Evolutionary conservation across 805 yeast species (phyloP).

Genomic region (Jamesozyma piceae): DNA sequence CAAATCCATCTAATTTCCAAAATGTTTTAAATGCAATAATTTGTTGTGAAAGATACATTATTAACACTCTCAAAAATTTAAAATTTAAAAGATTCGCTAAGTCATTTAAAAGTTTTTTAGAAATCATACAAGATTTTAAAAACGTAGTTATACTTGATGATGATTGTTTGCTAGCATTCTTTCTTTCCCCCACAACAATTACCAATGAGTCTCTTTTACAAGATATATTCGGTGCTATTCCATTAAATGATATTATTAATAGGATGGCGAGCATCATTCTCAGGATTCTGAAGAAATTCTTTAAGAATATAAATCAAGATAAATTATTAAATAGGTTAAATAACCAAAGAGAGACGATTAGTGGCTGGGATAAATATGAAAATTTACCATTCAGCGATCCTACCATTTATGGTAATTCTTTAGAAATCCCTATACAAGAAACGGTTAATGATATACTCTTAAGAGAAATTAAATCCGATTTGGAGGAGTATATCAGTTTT

Average conservation of each 20-base stretch:
- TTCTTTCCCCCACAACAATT: conserved; percentile 6
- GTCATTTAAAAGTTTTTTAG: conserved; percentile 3
- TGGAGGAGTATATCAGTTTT: conserved; percentile 10
- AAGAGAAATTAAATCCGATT: conserved; percentile 8
- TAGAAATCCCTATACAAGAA: not conserved
- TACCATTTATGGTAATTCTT: not conserved
- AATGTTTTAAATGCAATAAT: conserved; percentile 2
- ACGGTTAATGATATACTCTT: conserved; percentile 1
- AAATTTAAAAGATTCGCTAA: conserved; percentile 1
- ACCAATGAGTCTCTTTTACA: not conserved
- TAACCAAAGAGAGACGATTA: not conserved
- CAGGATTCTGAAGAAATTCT: conserved; percentile 1
- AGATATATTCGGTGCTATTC: conserved; percentile 3
- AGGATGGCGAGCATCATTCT: conserved; percentile 1
- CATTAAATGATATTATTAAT: conserved; percentile 5
- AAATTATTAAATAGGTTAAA: not conserved
- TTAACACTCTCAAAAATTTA: not conserved
- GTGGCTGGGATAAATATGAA: not conserved
- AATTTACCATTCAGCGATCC: not conserved
- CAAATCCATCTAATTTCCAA: conserved; percentile 5
- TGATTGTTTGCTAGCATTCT: conserved; percentile 6
- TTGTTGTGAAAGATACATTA: conserved; percentile 5
- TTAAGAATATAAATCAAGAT: not conserved
- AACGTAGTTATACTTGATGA: conserved; percentile 1
- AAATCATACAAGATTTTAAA: not conserved